Conservation (phyloP, 306 rosid species). For the Arachis stenosperma region DNA sequence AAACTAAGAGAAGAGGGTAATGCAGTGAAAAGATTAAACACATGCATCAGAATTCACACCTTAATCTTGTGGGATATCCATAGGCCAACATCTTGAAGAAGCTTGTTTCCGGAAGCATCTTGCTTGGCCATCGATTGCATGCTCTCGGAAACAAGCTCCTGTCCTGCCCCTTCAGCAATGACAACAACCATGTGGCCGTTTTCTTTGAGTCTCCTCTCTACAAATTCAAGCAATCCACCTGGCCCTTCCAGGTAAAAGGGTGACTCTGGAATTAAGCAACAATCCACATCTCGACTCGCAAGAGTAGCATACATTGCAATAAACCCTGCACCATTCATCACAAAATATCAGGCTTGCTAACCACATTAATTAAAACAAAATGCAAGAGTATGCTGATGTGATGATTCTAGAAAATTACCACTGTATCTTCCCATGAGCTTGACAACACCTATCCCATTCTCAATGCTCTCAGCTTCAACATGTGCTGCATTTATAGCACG, state of each 20-base stretch:
- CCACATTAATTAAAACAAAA: not conserved
- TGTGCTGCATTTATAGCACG: conserved; percentile 99
- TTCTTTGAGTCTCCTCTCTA: conserved; percentile 76
- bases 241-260: conserved; percentile 91
- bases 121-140: conserved; percentile 47
- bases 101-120: conserved; percentile 98
- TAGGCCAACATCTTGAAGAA: conserved; percentile 91
- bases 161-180: conserved; percentile 97
- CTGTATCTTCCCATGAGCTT: conserved; percentile 95
- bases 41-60: conserved; percentile 48
- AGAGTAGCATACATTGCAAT: conserved; percentile 97
- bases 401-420: conserved; percentile 57
- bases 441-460: conserved; percentile 92
- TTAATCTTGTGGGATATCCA: conserved; percentile 89
- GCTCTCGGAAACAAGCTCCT: conserved; percentile 76
- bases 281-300: conserved; percentile 96
- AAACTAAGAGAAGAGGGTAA: no score
- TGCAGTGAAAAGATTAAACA: not conserved
- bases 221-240: conserved; percentile 86
- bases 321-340: conserved; percentile 65
- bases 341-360: conserved; percentile 21
- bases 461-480: conserved; percentile 88
- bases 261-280: conserved; percentile 96
- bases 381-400: no score
- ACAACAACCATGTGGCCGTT: conserved; percentile 95